Evolutionary conservation across 1,139 yeast species (phyloP), one percentile per base, ranked within the genome.

Genomic region (Suhomyces anneliseae): DNA sequence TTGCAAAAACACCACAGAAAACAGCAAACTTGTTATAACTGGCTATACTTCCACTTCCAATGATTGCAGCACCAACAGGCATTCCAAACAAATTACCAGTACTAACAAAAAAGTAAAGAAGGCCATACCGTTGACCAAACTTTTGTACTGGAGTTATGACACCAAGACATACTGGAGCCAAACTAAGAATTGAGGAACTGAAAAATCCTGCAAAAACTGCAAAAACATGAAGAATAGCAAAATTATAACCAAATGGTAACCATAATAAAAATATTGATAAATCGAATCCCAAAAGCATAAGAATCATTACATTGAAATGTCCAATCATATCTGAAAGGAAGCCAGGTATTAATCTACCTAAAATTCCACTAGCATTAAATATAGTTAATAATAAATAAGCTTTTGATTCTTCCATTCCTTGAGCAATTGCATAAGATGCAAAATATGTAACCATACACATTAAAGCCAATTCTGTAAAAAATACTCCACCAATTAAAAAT

Each of bases 401-500:
- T 15, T 65, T 57, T 10, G 74, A 62, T 51, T 72, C 76, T 6
- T 59, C 50, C 48, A 65, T 57, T 0, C 79, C 79, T 40, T 70
- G 70, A 6, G 73, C 69, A 33, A 73, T 66, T 3, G 78, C 76
- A 52, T 72, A 74, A 6, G 78, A 66, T 7, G 78, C 74, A 55
- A 66, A 70, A 54, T 72, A 74, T 0, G 79, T 74, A 45, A 76
- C 59, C 2, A 79, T 68, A 38, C 79, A 66, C 38, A 84, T 70
- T 38, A 85, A 62, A 2, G 86, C 72, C 43, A 82, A 70, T 57
- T 85, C 92, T 14, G 80, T 70, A 44, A 79, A 68, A 14, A 82
- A 70, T 2, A 67, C 65, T 0, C 73, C 76, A 3, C 52, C 55
- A 1, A 67, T 63, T 19, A 68, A 56, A 34, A 62, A 64, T 1